phyloP scores from a whole-genome alignment of 2,329 filamentous ascomycete genomes.

The Fusarium nematophilum region DNA sequence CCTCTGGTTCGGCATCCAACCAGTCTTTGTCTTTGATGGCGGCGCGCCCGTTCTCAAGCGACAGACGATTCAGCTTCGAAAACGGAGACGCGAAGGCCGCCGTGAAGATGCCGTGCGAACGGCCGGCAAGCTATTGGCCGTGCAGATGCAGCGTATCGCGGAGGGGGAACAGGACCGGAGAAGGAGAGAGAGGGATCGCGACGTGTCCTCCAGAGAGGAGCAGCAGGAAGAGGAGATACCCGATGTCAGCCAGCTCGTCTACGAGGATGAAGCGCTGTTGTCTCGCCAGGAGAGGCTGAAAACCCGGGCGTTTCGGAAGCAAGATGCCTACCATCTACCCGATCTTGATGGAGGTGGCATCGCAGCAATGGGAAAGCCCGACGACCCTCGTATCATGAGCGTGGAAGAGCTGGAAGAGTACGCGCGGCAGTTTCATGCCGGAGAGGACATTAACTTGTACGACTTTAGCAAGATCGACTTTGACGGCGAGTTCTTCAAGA shows the following conservation, averaged over 20 bases:
- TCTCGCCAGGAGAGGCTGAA: slow-evolving; percentile 78
- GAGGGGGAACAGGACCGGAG: slow-evolving; percentile 84
- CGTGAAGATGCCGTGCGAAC: slow-evolving; percentile 93
- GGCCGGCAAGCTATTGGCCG: slow-evolving; percentile 88
- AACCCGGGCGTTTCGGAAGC: slow-evolving; percentile 85
- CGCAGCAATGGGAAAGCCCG: slow-evolving; percentile 85
- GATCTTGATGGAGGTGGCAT: slow-evolving; percentile 83
- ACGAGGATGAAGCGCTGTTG: slow-evolving; percentile 91
- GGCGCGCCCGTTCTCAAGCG: slow-evolving; percentile 91
- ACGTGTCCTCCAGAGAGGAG: slow-evolving; percentile 52
- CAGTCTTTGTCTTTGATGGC: slow-evolving; percentile 98
- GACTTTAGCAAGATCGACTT: slow-evolving; percentile 99
- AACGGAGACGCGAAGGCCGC: slow-evolving; percentile 84
- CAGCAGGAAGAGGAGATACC: slow-evolving; percentile 75
- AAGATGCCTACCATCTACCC: slow-evolving; percentile 94
- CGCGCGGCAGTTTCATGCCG: slow-evolving; percentile 88
- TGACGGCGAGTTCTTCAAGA: slow-evolving; percentile 93
- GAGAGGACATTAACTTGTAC: slow-evolving; percentile 91
- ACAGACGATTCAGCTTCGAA: slow-evolving; percentile 85
- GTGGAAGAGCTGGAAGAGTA: slow-evolving; percentile 95
- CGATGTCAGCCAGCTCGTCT: slow-evolving; percentile 77
- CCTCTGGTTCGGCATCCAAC: slow-evolving; percentile 94
- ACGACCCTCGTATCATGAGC: slow-evolving; percentile 97
- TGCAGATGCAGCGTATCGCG: slow-evolving; percentile 91
- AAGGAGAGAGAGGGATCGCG: slow-evolving; percentile 59